Evolutionary conservation across 129 eudicot species (phyloP), one percentile per base, ranked within the genome.

Genomic region (Heracleum sosnowskyi): DNA sequence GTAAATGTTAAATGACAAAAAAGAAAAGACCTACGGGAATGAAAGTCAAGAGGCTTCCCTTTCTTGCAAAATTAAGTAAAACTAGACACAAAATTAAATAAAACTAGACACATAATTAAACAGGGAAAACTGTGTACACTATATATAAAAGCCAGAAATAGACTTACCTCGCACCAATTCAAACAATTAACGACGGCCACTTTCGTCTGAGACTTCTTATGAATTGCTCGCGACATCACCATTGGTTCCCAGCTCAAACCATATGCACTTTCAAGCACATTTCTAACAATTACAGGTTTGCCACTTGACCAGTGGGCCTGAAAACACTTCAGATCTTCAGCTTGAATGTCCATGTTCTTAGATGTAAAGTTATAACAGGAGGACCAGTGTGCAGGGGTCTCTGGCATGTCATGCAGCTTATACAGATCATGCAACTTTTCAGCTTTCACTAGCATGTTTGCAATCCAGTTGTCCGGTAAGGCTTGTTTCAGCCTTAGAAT

Each of bases 181-280:
- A 57, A 57, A 24, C 66, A 57, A 57, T 57, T 57, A 24, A 24
- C 0, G 66, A 57, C 66, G n/a, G 66, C 10, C 11, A 57, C 31
- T 9, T 7, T 29, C 7, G 63, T 55, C 63, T 55, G 63, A 12
- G 63, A 55, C 12, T 57, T 57, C 3, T n/a, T 33, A 8, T n/a
- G 31, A 5, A 57, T 57, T n/a, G 66, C 66, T 57, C 66, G 66
- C n/a, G 66, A 57, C 66, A 57, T 57, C 66, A 57, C 66, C 66
- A 57, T 24, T n/a, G 66, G 66, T n/a, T 57, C 66, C 66, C 66
- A 57, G 66, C 66, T 57, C n/a, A 57, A 57, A 57, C 66, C 33
- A 3, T 57, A 57, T 4, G 66, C n/a, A n/a, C 31, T 57, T n/a
- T 57, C 68, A 60, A 60, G 68, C 68, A 60, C 68, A 26, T 2